Conservation (phyloP, 768 basidiomycete genomes). For the Russula foetens region DNA sequence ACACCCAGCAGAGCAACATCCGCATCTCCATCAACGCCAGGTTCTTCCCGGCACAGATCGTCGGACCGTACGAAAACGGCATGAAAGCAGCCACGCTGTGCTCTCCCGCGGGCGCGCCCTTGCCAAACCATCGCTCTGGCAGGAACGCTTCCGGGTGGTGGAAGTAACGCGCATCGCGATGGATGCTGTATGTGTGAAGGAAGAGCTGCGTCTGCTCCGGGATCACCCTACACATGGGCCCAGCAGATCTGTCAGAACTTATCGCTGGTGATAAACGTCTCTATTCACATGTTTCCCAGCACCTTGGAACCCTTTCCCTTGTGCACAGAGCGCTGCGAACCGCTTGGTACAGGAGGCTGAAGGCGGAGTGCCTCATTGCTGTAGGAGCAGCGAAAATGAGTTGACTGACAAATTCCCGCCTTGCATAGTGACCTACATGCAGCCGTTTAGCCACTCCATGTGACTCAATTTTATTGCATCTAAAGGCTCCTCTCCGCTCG, state of each 20-base stretch:
- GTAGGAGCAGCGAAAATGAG: background rate
- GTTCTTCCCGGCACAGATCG: conserved; percentile 36
- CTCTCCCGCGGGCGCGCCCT: conserved; percentile 7
- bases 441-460: conserved; percentile 12
- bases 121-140: conserved; percentile 10
- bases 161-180: conserved; percentile 12
- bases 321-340: conserved; percentile 35
- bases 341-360: conserved; percentile 41
- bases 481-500: conserved; percentile 8
- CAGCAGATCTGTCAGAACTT: background rate
- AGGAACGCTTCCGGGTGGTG: conserved; percentile 7
- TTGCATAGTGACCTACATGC: conserved; percentile 5
- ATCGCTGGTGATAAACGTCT: no score
- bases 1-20: conserved; percentile 30
- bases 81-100: conserved; percentile 31
- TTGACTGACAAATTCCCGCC: no score
- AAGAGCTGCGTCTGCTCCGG: conserved; percentile 12
- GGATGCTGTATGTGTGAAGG: conserved; percentile 13
- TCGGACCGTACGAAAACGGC: conserved; percentile 37
- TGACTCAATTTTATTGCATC: background rate
- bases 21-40: conserved; percentile 37
- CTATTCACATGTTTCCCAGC: background rate
- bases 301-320: conserved; percentile 28
- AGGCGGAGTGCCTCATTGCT: conserved; percentile 46
- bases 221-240: background rate